Conservation (phyloP, 768 basidiomycete genomes). For the Tephrocybe sp. region DNA sequence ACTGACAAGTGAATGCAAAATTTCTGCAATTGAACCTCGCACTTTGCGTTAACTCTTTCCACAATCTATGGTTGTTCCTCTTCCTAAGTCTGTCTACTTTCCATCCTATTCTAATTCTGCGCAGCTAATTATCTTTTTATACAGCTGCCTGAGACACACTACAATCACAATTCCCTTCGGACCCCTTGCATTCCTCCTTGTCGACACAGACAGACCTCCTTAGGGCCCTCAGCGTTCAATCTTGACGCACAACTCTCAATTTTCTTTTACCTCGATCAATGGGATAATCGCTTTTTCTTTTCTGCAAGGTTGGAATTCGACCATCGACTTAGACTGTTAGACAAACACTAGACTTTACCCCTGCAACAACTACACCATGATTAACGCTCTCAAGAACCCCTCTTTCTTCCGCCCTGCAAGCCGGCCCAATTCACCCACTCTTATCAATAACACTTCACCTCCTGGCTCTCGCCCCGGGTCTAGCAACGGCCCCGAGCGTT, state of each 20-base stretch:
- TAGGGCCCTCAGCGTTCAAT: slow-evolving; percentile 42
- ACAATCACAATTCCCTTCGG: slow-evolving; percentile 59
- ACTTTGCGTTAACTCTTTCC: slow-evolving; percentile 17
- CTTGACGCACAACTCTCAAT: slow-evolving; percentile 15
- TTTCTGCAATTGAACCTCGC: slow-evolving; percentile 13
- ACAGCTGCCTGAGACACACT: slow-evolving; percentile 44
- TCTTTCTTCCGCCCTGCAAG: slow-evolving; percentile 66
- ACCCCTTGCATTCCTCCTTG: slow-evolving; percentile 57
- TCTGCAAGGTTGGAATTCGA: slow-evolving; percentile 21
- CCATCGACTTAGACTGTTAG: slow-evolving; percentile 31
- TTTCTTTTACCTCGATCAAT: slow-evolving; percentile 42
- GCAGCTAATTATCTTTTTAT: slow-evolving; percentile 7
- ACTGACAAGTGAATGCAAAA: slow-evolving; percentile 1
- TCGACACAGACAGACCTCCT: slow-evolving; percentile 79
- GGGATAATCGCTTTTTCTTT: slow-evolving; percentile 45
- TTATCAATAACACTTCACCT: slow-evolving; percentile 25
- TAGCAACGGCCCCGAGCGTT: slow-evolving; percentile 39
- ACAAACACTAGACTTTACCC: slow-evolving; percentile 24
- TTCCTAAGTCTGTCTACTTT: slow-evolving; percentile 33
- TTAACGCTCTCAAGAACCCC: slow-evolving; percentile 68
- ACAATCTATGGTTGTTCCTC: slow-evolving; percentile 57
- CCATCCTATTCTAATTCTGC: slow-evolving; percentile 15
- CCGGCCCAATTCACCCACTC: slow-evolving; percentile 63
- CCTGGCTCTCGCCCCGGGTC: slow-evolving; percentile 38
- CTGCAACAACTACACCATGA: slow-evolving; percentile 33